phyloP scores from a whole-genome alignment of 164 flowering plant genomes.

The Kingdonia uniflora region DNA sequence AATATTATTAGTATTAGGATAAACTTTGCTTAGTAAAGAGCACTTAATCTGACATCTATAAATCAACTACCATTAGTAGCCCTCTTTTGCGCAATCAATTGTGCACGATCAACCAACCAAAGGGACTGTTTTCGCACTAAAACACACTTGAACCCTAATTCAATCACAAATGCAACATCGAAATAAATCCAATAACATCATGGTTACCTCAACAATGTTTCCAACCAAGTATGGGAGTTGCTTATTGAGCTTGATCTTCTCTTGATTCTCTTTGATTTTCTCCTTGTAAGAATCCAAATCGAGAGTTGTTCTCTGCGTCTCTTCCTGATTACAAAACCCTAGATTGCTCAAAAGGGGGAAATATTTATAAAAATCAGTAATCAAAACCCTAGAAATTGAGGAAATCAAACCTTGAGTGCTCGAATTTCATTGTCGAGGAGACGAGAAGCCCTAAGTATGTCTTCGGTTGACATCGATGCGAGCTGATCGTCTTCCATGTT shows the following conservation, averaged over 20 bases:
- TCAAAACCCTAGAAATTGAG: background rate
- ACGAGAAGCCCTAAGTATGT: conserved; percentile 63
- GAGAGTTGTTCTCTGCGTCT: conserved; percentile 56
- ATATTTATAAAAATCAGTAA: background rate
- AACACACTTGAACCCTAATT: background rate
- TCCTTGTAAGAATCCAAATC: conserved; percentile 68
- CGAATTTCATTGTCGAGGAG: conserved; percentile 81
- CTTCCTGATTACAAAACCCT: conserved; percentile 35
- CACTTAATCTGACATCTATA: too few relatives aligned
- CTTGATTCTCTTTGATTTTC: conserved; percentile 81
- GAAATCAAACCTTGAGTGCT: conserved; percentile 37
- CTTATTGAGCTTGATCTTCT: conserved; percentile 81
- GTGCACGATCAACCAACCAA: too few relatives aligned
- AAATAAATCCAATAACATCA: too few relatives aligned
- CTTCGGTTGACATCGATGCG: conserved; percentile 64
- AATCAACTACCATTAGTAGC: too few relatives aligned
- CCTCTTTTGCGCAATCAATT: too few relatives aligned
- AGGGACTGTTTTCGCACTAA: too few relatives aligned
- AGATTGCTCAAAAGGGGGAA: background rate
- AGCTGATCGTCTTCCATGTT: conserved; percentile 69
- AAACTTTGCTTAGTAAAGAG: too few relatives aligned
- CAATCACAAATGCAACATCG: too few relatives aligned
- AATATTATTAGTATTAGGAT: too few relatives aligned
- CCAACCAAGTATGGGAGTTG: conserved; percentile 87
- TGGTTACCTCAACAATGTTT: conserved; percentile 67